Evolutionary conservation across 2,329 filamentous ascomycete species (phyloP).

Genomic region (Fusarium oxysporum): DNA sequence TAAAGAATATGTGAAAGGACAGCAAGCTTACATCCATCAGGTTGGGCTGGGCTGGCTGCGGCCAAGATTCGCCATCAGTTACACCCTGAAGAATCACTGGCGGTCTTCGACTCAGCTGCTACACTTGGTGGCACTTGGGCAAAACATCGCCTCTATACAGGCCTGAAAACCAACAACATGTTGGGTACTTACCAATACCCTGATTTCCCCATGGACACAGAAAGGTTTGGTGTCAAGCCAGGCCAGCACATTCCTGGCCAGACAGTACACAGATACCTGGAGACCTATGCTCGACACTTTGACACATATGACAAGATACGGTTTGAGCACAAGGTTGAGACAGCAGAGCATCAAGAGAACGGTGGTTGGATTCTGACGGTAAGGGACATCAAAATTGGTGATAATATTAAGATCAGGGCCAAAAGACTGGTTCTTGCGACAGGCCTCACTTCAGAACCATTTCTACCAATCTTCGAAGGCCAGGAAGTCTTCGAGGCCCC

Average conservation of each 20-base stretch:
- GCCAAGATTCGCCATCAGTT: slow-evolving; percentile 71
- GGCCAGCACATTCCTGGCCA: slow-evolving; percentile 61
- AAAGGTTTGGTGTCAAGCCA: slow-evolving; percentile 60
- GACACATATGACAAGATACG: slow-evolving; percentile 56
- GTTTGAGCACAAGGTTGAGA: slow-evolving; percentile 53
- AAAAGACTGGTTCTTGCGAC: slow-evolving; percentile 66
- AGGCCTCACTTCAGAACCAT: slow-evolving; percentile 62
- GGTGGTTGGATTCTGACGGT: slow-evolving; percentile 55
- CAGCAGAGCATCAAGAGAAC: slow-evolving; percentile 55
- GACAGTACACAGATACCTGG: slow-evolving; percentile 61
- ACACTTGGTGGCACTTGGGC: slow-evolving; percentile 78
- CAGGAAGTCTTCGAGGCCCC: slow-evolving; percentile 58
- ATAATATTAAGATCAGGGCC: slow-evolving; percentile 50
- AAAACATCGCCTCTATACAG: slow-evolving; percentile 73
- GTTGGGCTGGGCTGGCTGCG: slow-evolving; percentile 66
- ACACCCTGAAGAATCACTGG: slow-evolving; percentile 66
- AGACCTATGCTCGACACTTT: slow-evolving; percentile 57
- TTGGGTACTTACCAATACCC: slow-evolving; percentile 78
- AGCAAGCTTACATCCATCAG: slow-evolving; percentile 25
- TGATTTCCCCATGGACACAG: slow-evolving; percentile 76
- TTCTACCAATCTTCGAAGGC: slow-evolving; percentile 60
- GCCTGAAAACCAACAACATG: slow-evolving; percentile 80
- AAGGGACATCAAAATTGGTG: slow-evolving; percentile 17
- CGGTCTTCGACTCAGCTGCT: slow-evolving; percentile 67
- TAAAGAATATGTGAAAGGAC: neutral